A percentile compares a stretch with the other conserved stretches of the same genome.
phyloP scores from a whole-genome alignment of 2,329 filamentous ascomycete species.

The Penicillium hesseltinei region DNA sequence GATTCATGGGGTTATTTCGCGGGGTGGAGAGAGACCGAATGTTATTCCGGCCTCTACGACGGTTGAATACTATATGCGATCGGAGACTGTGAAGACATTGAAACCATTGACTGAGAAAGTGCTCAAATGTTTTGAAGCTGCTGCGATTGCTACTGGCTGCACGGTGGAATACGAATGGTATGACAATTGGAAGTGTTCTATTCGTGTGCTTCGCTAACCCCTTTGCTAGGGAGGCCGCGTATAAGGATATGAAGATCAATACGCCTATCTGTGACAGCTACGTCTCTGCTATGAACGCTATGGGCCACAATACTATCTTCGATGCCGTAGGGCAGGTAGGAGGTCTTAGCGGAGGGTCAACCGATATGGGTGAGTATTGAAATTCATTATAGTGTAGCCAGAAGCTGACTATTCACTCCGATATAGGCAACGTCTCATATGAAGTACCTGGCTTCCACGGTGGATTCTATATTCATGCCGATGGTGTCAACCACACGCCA shows the following conservation, averaged over 20 bases:
- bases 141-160: constrained; percentile 34
- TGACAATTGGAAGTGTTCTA: background rate
- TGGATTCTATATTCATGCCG: constrained; percentile 17
- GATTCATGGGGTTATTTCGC: constrained; percentile 52
- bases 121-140: constrained; percentile 34
- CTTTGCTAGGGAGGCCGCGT: constrained; percentile 26
- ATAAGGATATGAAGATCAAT: constrained; percentile 32
- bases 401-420: background rate
- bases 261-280: constrained; percentile 32
- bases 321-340: constrained; percentile 20
- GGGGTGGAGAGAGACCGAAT: constrained; percentile 55
- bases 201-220: background rate
- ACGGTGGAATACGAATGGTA: constrained; percentile 30
- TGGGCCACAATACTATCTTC: constrained; percentile 27
- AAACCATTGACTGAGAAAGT: constrained; percentile 28
- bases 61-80: constrained; percentile 47
- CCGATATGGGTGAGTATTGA: constrained; percentile 27
- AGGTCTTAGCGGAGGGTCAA: constrained; percentile 25
- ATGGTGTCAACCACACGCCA: constrained; percentile 19
- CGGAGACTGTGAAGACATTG: constrained; percentile 41
- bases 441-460: constrained; percentile 22
- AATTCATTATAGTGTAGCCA: background rate
- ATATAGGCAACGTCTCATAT: constrained; percentile 17
- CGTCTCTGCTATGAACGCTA: constrained; percentile 28
- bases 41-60: constrained; percentile 54